These are phyloP conservation scores for Cercospora sp. DNA, from an alignment of 2,329 filamentous ascomycete genomes.

Conservation along the genomic window DNA sequence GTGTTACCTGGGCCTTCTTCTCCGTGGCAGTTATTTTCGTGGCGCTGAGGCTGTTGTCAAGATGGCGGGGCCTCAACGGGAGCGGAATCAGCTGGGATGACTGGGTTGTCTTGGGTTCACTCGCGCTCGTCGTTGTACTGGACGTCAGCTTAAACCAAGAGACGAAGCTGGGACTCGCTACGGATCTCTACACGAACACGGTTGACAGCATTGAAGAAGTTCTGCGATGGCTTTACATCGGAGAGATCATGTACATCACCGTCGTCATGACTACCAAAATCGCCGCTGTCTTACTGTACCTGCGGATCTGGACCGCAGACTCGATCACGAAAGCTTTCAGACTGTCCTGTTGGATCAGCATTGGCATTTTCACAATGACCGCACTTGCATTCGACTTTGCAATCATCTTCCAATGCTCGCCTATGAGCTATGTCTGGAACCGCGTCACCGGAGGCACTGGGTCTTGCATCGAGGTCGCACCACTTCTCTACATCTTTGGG, in stretches of 20 bases:
- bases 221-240: slow-evolving; percentile 23
- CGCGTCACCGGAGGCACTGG: slow-evolving; percentile 16
- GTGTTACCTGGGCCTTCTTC: slow-evolving; percentile 24
- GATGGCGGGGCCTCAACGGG: slow-evolving; percentile 20
- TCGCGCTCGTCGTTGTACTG: slow-evolving; percentile 16
- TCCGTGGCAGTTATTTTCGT: slow-evolving; percentile 21
- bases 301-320: slow-evolving; percentile 27
- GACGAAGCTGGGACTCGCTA: slow-evolving; percentile 12
- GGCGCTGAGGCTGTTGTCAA: slow-evolving; percentile 19
- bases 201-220: slow-evolving; percentile 4
- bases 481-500: slow-evolving; percentile 23
- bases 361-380: slow-evolving; percentile 18
- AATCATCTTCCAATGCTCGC: slow-evolving; percentile 26
- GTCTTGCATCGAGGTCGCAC: slow-evolving; percentile 18
- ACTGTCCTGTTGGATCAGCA: slow-evolving; percentile 23
- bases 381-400: slow-evolving; percentile 26
- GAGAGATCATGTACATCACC: slow-evolving; percentile 25
- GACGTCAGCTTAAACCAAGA: slow-evolving; percentile 19
- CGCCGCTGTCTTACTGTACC: slow-evolving; percentile 23
- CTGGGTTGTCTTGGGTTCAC: slow-evolving; percentile 20
- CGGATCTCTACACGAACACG: slow-evolving; percentile 13
- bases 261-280: slow-evolving; percentile 26
- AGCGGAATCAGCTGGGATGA: slow-evolving; percentile 27
- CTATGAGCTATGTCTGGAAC: slow-evolving; percentile 23
- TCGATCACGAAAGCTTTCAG: slow-evolving; percentile 23